phyloP scores from a whole-genome alignment of 768 basidiomycete genomes.

The Brasilioporus rufonigricans region DNA sequence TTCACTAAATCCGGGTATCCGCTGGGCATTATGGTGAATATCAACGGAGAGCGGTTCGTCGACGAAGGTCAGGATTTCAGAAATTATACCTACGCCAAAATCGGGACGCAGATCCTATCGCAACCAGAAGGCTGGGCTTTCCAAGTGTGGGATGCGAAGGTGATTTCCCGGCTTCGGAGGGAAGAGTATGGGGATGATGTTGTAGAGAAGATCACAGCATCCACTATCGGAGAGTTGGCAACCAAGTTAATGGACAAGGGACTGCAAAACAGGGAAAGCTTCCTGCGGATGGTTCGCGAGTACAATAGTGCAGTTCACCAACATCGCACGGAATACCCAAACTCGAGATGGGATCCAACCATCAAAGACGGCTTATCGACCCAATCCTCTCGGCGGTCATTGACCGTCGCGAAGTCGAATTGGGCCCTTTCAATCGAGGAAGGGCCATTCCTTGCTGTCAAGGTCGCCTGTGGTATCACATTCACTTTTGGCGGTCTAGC shows the following conservation, averaged over 20 bases:
- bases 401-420: conserved; percentile 58
- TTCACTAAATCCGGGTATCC: conserved; percentile 76
- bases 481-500: conserved; percentile 72
- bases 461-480: conserved; percentile 66
- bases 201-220: conserved; percentile 52
- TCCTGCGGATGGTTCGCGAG: conserved; percentile 45
- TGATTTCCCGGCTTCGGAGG: conserved; percentile 42
- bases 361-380: conserved; percentile 63
- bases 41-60: conserved; percentile 56
- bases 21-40: conserved; percentile 67
- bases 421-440: conserved; percentile 60
- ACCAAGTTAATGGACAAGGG: conserved; percentile 45
- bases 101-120: conserved; percentile 54
- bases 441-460: conserved; percentile 61
- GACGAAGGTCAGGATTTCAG: conserved; percentile 73
- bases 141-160: conserved; percentile 61
- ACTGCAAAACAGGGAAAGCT: conserved; percentile 38
- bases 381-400: conserved; percentile 33
- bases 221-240: conserved; percentile 49
- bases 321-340: conserved; percentile 36
- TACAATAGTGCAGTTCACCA: conserved; percentile 51
- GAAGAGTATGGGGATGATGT: conserved; percentile 68
- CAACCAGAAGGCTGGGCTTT: conserved; percentile 62
- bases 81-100: conserved; percentile 72
- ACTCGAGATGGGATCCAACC: conserved; percentile 54